phyloP scores from a whole-genome alignment of 2,329 filamentous ascomycete genomes.

The Botrytis pseudocinerea region DNA sequence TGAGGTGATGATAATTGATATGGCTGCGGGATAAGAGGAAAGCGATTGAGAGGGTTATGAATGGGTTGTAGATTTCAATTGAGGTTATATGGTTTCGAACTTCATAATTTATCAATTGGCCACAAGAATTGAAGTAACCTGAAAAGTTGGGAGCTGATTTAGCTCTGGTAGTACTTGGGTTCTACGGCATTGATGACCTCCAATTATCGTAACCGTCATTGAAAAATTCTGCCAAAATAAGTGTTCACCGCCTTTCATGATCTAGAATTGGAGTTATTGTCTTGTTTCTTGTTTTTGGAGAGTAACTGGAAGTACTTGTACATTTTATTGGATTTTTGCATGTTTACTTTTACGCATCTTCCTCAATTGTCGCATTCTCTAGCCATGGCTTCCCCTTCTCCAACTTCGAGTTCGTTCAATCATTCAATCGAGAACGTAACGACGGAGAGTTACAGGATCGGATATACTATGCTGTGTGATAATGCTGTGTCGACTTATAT shows the following conservation, averaged over 20 bases:
- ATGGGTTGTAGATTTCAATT: background rate
- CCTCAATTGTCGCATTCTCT: background rate
- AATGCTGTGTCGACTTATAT: slow-evolving; percentile 17
- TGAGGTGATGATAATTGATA: slow-evolving; percentile 9
- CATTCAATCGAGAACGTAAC: background rate
- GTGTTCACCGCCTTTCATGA: background rate
- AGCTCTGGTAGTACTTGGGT: background rate
- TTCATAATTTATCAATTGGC: slow-evolving; percentile 2
- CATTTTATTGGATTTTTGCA: background rate
- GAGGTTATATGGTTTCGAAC: background rate
- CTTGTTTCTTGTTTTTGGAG: slow-evolving; percentile 9
- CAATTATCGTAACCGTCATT: background rate
- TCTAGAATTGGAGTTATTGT: background rate
- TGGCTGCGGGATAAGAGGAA: slow-evolving; percentile 4
- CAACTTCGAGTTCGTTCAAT: background rate
- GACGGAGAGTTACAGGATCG: background rate
- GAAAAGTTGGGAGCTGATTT: background rate
- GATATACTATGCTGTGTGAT: slow-evolving; percentile 20
- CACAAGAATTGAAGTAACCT: background rate
- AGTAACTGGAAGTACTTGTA: background rate
- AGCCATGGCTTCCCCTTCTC: background rate
- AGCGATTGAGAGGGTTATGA: background rate
- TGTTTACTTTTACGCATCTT: background rate
- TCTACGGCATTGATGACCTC: background rate
- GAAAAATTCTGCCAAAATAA: background rate